These are phyloP conservation scores for Arxiozyma bovina DNA, from an alignment of 1,139 yeast species.

Conservation along the genomic window DNA sequence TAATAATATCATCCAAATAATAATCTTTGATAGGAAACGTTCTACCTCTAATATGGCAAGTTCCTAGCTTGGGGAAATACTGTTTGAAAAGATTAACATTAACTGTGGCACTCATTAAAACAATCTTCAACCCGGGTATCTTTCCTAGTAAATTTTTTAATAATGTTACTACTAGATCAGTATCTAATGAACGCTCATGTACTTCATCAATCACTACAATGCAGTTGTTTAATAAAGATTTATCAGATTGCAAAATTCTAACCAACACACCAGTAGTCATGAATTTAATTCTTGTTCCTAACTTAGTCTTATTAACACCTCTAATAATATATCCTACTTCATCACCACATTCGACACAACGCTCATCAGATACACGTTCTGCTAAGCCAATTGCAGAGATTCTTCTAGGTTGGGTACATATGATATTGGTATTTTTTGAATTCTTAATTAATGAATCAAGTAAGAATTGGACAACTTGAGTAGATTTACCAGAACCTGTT, in stretches of 20 bases:
- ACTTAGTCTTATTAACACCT: slow-evolving; percentile 69
- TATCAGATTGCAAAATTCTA: slow-evolving; percentile 60
- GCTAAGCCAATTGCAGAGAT: slow-evolving; percentile 93
- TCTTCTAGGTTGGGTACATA: slow-evolving; percentile 94
- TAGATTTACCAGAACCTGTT: slow-evolving; percentile 93
- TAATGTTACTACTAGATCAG: slow-evolving; percentile 74
- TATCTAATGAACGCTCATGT: slow-evolving; percentile 87
- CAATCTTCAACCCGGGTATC: slow-evolving; percentile 48
- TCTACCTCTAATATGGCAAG: slow-evolving; percentile 80
- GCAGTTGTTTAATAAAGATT: slow-evolving; percentile 40
- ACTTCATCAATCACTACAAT: slow-evolving; percentile 81
- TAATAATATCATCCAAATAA: slow-evolving; percentile 59
- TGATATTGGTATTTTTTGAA: slow-evolving; percentile 43
- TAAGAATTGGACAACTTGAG: slow-evolving; percentile 85
- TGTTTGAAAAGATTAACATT: slow-evolving; percentile 57
- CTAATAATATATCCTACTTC: slow-evolving; percentile 86
- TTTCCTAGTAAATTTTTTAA: slow-evolving; percentile 49
- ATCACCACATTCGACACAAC: slow-evolving; percentile 55
- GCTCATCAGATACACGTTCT: slow-evolving; percentile 81
- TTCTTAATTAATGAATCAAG: slow-evolving; percentile 46
- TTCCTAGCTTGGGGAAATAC: slow-evolving; percentile 44
- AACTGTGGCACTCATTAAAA: slow-evolving; percentile 93
- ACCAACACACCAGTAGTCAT: slow-evolving; percentile 90
- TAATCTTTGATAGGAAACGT: slow-evolving; percentile 82
- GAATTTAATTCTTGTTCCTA: slow-evolving; percentile 63